phyloP scores from a whole-genome alignment of 1,284 basidiomycete species.

The Coniferiporia sulphurascens region DNA sequence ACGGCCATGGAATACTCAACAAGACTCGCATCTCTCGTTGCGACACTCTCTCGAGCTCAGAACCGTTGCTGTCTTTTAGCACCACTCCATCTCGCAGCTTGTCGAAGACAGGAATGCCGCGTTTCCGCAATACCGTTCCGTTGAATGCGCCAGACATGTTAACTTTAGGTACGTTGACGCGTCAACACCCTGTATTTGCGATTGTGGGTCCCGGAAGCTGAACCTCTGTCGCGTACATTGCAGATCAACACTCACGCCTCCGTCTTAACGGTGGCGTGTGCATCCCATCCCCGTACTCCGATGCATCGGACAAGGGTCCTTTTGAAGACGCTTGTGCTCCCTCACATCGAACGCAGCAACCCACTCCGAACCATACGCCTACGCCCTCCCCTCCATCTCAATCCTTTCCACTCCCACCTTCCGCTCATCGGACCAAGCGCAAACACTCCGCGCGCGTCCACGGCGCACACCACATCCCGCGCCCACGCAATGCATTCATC shows the following conservation, averaged over 20 bases:
- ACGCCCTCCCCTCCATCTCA: too few species aligned
- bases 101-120: not conserved
- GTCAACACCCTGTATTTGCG: not conserved
- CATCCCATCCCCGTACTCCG: not conserved
- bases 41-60: not conserved
- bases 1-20: not conserved
- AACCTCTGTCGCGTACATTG: not conserved
- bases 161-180: not conserved
- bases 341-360: not conserved
- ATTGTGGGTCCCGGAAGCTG: not conserved
- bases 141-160: not conserved
- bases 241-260: not conserved
- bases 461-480: conserved; percentile 57
- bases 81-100: not conserved
- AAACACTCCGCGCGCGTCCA: conserved; percentile 1
- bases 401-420: not conserved
- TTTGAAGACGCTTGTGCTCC: not conserved
- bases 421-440: not conserved
- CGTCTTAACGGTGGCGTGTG: not conserved
- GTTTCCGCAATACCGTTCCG: not conserved
- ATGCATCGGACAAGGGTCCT: not conserved
- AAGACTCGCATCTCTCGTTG: not conserved
- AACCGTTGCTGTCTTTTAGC: not conserved
- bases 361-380: not conserved
- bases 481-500: conserved; percentile 87